Conservation (phyloP, 2,329 filamentous ascomycete species). For the Alternaria brassicae region DNA sequence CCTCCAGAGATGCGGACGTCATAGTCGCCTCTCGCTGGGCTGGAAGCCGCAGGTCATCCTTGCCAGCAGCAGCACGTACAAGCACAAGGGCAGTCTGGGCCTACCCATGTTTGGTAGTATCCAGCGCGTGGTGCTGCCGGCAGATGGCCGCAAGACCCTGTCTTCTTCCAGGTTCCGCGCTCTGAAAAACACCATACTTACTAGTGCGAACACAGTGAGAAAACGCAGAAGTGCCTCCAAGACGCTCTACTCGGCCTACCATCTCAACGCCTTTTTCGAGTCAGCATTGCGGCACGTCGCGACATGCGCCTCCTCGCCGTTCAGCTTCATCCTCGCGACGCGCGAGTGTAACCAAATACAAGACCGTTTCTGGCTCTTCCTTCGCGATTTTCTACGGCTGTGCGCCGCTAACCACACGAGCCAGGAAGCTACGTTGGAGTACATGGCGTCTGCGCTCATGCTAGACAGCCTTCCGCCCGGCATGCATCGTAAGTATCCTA, state of each 20-base stretch:
- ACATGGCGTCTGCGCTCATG: conserved; percentile 10
- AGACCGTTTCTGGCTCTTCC: conserved; percentile 2
- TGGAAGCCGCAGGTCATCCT: conserved; percentile 19
- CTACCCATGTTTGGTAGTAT: conserved; percentile 4
- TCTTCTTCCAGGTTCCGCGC: conserved; percentile 2
- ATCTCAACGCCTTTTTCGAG: conserved; percentile 21
- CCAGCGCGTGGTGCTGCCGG: background rate
- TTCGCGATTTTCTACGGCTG: conserved; percentile 12
- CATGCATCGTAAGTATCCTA: conserved; percentile 20
- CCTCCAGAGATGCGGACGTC: conserved; percentile 5
- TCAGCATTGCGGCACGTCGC: conserved; percentile 7
- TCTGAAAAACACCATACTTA: conserved; percentile 10
- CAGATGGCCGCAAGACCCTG: background rate
- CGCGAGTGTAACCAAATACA: conserved; percentile 13
- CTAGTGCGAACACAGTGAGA: conserved; percentile 10
- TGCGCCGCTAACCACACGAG: background rate
- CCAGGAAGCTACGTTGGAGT: conserved; percentile 10
- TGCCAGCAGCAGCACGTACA: conserved; percentile 11
- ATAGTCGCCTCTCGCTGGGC: background rate
- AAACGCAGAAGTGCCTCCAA: conserved; percentile 3
- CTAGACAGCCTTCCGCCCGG: conserved; percentile 12
- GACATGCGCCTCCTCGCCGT: background rate
- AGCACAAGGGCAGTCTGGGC: background rate
- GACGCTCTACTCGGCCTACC: conserved; percentile 19
- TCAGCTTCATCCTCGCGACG: conserved; percentile 16